A percentile compares a stretch with the other conserved stretches of the same genome.
phyloP scores from a whole-genome alignment of 768 basidiomycete species.

The Boletus reticulatus region DNA sequence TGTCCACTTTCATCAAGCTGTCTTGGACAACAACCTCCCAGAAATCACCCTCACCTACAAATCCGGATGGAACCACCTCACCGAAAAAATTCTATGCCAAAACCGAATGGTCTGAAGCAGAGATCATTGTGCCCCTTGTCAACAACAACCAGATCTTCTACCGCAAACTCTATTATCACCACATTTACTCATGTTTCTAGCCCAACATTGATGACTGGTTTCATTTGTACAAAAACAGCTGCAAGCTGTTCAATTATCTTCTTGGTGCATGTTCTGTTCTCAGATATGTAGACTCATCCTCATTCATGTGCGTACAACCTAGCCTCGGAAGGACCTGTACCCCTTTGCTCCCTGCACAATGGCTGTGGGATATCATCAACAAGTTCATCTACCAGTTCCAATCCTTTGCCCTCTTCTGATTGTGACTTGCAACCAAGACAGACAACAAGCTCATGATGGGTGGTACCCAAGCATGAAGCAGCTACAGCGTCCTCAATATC shows the following conservation, averaged over 20 bases:
- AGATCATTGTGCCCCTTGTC: constrained; percentile 91
- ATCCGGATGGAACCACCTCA: constrained; percentile 95
- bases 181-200: constrained; percentile 92
- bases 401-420: constrained; percentile 90
- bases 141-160: constrained; percentile 97
- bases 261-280: constrained; percentile 53
- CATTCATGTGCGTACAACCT: not conserved
- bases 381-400: constrained; percentile 99
- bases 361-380: constrained; percentile 98
- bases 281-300: not conserved
- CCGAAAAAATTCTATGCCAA: constrained; percentile 94
- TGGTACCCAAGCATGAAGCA: constrained; percentile 88
- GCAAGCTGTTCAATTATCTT: constrained; percentile 96
- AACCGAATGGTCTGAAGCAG: constrained; percentile 97
- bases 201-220: constrained; percentile 97
- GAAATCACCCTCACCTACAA: constrained; percentile 95
- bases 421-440: constrained; percentile 78
- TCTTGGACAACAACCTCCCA: constrained; percentile 84
- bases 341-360: constrained; percentile 93
- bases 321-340: constrained; percentile 92
- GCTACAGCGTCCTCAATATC: constrained; percentile 97
- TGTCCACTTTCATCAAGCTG: constrained; percentile 91
- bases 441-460: constrained; percentile 84
- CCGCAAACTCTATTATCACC: constrained; percentile 92
- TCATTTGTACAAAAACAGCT: constrained; percentile 97